Conservation (phyloP, 805 yeast genomes). For the Sugiyamaella smithiae region DNA sequence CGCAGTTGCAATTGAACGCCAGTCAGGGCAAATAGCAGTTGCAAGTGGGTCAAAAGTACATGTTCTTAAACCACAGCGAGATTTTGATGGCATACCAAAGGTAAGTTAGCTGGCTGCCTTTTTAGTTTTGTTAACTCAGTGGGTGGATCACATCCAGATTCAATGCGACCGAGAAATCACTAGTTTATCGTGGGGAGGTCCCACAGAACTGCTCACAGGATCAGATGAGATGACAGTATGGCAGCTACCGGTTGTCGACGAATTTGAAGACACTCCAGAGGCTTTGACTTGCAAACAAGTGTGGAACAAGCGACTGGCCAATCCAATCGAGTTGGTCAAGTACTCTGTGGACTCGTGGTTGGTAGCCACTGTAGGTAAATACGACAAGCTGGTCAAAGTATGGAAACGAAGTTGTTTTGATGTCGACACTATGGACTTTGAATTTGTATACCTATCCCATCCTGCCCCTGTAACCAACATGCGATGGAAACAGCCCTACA, state of each 20-base stretch:
- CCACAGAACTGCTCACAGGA: constrained; percentile 60
- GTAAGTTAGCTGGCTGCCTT: background rate
- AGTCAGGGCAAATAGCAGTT: constrained; percentile 49
- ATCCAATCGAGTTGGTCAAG: constrained; percentile 54
- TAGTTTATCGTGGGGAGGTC: constrained; percentile 54
- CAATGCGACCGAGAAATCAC: constrained; percentile 38
- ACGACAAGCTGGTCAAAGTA: constrained; percentile 66
- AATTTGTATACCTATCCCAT: constrained; percentile 66
- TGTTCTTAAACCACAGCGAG: constrained; percentile 26
- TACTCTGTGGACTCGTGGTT: constrained; percentile 67
- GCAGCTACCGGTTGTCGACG: constrained; percentile 34
- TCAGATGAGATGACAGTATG: constrained; percentile 55
- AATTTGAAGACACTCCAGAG: background rate
- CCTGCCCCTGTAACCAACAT: constrained; percentile 53
- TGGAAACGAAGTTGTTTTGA: constrained; percentile 78
- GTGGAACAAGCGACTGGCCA: constrained; percentile 56
- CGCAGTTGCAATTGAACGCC: constrained; percentile 60
- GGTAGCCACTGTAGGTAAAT: constrained; percentile 60
- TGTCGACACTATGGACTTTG: constrained; percentile 60
- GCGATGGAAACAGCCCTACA: constrained; percentile 52
- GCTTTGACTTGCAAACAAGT: constrained; percentile 2
- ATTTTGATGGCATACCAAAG: constrained; percentile 20
- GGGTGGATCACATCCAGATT: background rate
- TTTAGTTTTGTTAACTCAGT: background rate
- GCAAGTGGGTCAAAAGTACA: constrained; percentile 22